A percentile compares a stretch with the other conserved stretches of the same genome.
Evolutionary conservation across 1,284 basidiomycete species (phyloP).

Genomic region (Ustilago xerochloae): DNA sequence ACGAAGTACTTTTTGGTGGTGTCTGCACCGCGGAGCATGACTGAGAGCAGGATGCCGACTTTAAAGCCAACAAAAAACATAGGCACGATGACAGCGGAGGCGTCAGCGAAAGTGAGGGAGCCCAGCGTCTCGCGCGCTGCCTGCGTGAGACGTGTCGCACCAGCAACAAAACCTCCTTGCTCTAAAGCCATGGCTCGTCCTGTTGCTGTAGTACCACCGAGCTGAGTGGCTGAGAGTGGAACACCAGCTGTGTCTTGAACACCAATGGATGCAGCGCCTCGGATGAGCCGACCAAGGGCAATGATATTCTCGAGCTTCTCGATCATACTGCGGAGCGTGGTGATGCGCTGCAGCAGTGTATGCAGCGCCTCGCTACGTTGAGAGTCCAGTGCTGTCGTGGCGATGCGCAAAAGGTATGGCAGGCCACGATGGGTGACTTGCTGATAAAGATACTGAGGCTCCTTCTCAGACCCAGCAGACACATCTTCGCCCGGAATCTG

Average conservation of each 20-base stretch:
- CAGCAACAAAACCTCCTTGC: slow-evolving; percentile 1
- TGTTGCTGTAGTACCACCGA: not conserved
- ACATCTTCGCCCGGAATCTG: not conserved
- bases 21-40: slow-evolving; percentile 46
- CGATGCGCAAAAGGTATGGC: slow-evolving; percentile 43
- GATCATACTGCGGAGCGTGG: slow-evolving; percentile 17
- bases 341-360: slow-evolving; percentile 31
- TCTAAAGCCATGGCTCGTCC: slow-evolving; percentile 5
- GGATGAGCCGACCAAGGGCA: slow-evolving; percentile 22
- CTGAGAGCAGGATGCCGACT: slow-evolving; percentile 48
- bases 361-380: slow-evolving; percentile 33
- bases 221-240: not conserved
- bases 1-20: slow-evolving; percentile 42
- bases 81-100: slow-evolving; percentile 30
- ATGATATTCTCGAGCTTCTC: slow-evolving; percentile 38
- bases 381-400: slow-evolving; percentile 15
- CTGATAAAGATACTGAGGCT: slow-evolving; percentile 30
- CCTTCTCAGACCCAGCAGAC: not conserved
- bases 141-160: not conserved
- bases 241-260: not conserved
- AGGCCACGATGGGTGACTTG: slow-evolving; percentile 41
- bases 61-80: slow-evolving; percentile 52
- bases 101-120: slow-evolving; percentile 28
- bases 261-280: not conserved
- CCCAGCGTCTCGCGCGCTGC: not conserved